Base-by-base conservation (phyloP, 148 eudicot species). In the Fagopyrum tataricum region DNA sequence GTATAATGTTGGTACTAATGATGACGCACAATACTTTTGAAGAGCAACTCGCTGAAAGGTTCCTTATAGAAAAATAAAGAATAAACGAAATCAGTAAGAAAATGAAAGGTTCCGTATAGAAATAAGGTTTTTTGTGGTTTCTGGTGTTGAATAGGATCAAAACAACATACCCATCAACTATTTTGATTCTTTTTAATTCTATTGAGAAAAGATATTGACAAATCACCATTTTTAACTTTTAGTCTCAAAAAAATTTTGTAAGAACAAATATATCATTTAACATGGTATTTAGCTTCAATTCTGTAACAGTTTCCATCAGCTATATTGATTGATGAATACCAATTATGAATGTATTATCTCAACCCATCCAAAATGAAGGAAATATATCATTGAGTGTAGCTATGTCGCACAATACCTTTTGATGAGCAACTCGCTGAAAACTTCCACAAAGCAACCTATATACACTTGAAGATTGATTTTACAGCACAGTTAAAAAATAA, bases 371-470 rank as follows among this genome's bases (percentile, higher is more conserved):
- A 62, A 62, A 31, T 31, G 42, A 21, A 62, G 42, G 14, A 62
- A 13, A 31, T 62, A 13, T 12, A 31, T 31, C 42, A 62, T 26
- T 58, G 14, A 26, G 40, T 24, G 39, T n/a, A n/a, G n/a, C n/a
- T n/a, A n/a, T n/a, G n/a, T n/a, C n/a, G n/a, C n/a, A n/a, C n/a
- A n/a, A n/a, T 84, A 91, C 97, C 98, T 94, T 82, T 77, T 51
- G 76, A 77, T 73, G 83, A 78, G 72, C 73, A 78, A 73, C 71
- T 76, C n/a, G 82, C 74, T 39, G 91, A 84, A 80, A 95, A 91
- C 77, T 95, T 94, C 96, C 96, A 95, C 75, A 95, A 72, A 71
- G 97, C 98, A 75, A 95, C 98, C 98, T 94, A 90, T 8, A 69
- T 69, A 44, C 31, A 69, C n/a, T 2, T 42, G 72, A 40, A 68